Conservation (phyloP, 441 rosid species). For the Eutrema salsugineum region DNA sequence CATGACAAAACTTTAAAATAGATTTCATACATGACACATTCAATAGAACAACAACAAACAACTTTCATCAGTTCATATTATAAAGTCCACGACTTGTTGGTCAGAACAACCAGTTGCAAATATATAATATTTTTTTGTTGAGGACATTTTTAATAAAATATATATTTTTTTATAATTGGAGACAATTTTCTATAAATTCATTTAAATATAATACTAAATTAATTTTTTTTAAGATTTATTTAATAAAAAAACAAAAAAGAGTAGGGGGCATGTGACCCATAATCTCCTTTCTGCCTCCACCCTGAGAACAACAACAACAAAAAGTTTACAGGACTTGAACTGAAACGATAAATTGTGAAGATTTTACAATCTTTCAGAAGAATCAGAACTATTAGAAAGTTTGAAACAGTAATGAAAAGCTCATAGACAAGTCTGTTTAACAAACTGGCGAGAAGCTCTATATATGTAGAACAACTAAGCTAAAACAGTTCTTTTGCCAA, state of each 20-base stretch:
- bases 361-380: not conserved
- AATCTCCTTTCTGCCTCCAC: too few species aligned
- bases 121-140: too few species aligned
- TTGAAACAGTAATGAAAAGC: not conserved
- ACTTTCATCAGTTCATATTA: not conserved
- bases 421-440: not conserved
- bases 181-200: too few species aligned
- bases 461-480: not conserved
- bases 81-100: not conserved
- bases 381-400: not conserved
- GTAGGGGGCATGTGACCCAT: too few species aligned
- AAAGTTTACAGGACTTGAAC: not conserved
- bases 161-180: too few species aligned
- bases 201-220: too few species aligned
- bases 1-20: not conserved
- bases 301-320: too few species aligned
- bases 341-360: not conserved
- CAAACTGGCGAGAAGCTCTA: not conserved
- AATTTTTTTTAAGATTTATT: too few species aligned
- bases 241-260: too few species aligned
- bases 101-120: too few species aligned
- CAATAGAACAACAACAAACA: not conserved
- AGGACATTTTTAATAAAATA: too few species aligned
- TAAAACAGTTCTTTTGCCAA: not conserved
- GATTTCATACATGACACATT: not conserved